These are phyloP conservation scores for Serendipita sp. DNA, from an alignment of 768 basidiomycete species.

Conservation along the genomic window DNA sequence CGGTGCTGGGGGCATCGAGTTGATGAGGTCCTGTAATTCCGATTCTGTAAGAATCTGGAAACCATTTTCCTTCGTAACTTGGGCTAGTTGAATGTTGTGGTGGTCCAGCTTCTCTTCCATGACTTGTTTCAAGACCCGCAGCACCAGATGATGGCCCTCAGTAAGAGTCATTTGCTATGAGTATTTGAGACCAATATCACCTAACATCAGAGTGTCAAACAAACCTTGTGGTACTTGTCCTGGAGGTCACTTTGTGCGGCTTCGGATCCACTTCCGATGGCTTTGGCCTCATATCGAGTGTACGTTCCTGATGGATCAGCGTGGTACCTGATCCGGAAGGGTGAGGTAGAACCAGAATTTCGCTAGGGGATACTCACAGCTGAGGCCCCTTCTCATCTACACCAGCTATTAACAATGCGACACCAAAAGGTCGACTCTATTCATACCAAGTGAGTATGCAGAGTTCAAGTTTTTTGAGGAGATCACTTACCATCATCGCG, in stretches of 20 bases:
- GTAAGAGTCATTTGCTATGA: conserved; percentile 76
- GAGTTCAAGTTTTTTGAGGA: neutral
- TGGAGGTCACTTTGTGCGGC: conserved; percentile 94
- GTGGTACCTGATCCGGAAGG: conserved; percentile 50
- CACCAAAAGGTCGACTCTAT: conserved; percentile 89
- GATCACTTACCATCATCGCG: conserved; percentile 69
- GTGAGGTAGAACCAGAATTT: neutral
- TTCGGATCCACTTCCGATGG: conserved; percentile 95
- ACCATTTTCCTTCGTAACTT: conserved; percentile 72
- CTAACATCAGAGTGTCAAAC: neutral
- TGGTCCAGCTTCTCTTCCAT: conserved; percentile 99
- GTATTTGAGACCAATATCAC: neutral
- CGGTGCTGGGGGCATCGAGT: conserved; percentile 28
- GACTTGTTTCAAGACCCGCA: conserved; percentile 91
- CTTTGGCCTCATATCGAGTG: conserved; percentile 92
- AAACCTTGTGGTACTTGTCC: conserved; percentile 74
- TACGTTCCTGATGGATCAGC: conserved; percentile 98
- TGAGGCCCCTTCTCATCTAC: conserved; percentile 92
- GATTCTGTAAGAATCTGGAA: conserved; percentile 80
- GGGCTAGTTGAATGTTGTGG: conserved; percentile 94
- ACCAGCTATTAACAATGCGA: conserved; percentile 93
- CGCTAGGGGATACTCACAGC: conserved; percentile 40
- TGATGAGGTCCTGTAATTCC: conserved; percentile 68
- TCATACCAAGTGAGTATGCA: no score
- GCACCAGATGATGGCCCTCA: conserved; percentile 74